Evolutionary conservation across 208 protist genomes (phyloP), one percentile per base, ranked within the genome.

Genomic region (Leishmania martiniquensis): DNA sequence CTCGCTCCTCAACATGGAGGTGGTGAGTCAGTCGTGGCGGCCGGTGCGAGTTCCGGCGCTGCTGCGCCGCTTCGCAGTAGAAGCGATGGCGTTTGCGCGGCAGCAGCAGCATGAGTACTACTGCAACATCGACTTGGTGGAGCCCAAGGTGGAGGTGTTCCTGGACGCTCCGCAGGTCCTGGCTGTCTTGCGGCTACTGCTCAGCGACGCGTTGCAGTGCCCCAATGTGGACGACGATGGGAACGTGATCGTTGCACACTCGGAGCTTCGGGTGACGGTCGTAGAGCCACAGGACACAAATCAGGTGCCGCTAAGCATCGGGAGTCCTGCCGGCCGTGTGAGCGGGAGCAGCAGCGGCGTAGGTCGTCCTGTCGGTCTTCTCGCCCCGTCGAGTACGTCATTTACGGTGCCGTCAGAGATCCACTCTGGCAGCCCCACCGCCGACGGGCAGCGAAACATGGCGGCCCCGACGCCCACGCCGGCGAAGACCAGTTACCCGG

Each of bases 1-100:
- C 60, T 89, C 91, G 45, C 69, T 77, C 78, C 80, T 96, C 34
- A 97, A 93, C 81, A 89, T 92, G 88, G 90, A 96, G n/a, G 84
- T 79, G 39, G 86, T 95, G 66, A 87, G 87, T 44, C 86, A 95
- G 76, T 82, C 79, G 60, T 96, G 90, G 92, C 90, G 89, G 13
- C 91, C 94, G 44, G 80, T 93, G 65, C 85, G 84, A n/a, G 63
- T 96, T 29, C 82, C 81, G 6, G 73, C 83, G 57, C 62, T 95
- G 49, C 69, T 95, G 13, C 81, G 86, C 20, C 85, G 85, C 54
- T 94, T 97, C 76, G 54, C 82, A 5, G 32, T 77, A n/a, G 88
- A 95, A 67, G 83, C 85, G 34, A 73, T 67, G 22, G 51, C 71
- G 2, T 67, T 88, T 12, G 82, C 87, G n/a, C 71, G 83, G 1